These are phyloP conservation scores for Mycocentrospora acerina DNA, from an alignment of 2,329 filamentous ascomycete genomes.

Conservation along the genomic window DNA sequence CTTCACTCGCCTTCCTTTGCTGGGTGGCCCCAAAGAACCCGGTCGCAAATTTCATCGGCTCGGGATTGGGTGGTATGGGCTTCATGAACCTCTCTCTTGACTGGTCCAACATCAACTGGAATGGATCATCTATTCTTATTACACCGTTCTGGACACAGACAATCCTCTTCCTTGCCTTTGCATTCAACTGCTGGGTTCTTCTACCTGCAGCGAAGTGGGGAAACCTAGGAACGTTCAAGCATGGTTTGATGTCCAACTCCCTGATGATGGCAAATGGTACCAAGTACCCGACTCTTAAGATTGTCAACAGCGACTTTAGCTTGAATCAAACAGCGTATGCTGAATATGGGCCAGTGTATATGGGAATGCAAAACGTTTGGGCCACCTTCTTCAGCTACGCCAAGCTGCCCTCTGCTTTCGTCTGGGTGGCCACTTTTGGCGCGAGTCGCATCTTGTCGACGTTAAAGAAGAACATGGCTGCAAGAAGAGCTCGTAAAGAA, in stretches of 20 bases:
- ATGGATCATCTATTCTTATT: constrained; percentile 46
- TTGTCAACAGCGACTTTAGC: constrained; percentile 47
- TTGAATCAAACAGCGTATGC: constrained; percentile 53
- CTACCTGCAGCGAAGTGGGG: constrained; percentile 62
- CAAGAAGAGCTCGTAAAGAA: constrained; percentile 17
- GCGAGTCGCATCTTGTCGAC: constrained; percentile 52
- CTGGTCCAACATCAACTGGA: constrained; percentile 61
- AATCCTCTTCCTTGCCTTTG: constrained; percentile 57
- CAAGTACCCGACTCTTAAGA: constrained; percentile 46
- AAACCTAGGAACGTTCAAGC: constrained; percentile 53
- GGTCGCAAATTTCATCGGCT: constrained; percentile 62
- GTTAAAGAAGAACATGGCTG: constrained; percentile 40
- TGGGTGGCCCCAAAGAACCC: constrained; percentile 63
- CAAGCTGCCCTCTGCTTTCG: constrained; percentile 58
- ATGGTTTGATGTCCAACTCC: constrained; percentile 60
- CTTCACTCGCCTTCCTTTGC: constrained; percentile 62
- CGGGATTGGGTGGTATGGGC: constrained; percentile 63
- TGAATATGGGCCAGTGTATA: constrained; percentile 57
- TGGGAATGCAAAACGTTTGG: constrained; percentile 61
- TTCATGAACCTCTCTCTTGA: constrained; percentile 62
- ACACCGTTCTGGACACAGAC: constrained; percentile 63
- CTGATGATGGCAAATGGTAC: constrained; percentile 55
- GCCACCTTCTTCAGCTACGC: constrained; percentile 63
- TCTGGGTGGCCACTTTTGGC: constrained; percentile 61
- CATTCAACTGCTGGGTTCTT: constrained; percentile 59